Evolutionary conservation across 1,284 basidiomycete genomes (phyloP).

Genomic region (Hymenochaete sp.): DNA sequence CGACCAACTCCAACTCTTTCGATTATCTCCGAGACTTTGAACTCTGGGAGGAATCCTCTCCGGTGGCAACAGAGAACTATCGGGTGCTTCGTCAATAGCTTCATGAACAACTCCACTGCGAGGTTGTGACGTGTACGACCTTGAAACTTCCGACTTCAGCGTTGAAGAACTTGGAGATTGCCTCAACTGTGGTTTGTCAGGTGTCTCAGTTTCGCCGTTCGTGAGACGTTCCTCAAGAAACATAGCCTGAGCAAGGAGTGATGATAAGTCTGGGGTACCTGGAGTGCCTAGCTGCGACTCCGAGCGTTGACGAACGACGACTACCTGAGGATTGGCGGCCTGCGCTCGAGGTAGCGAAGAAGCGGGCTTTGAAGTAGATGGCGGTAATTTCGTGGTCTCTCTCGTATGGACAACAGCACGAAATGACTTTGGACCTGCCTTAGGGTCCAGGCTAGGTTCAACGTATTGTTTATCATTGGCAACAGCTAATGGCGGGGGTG

Average conservation of each 20-base stretch:
- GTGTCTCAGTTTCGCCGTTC: constrained; percentile 5
- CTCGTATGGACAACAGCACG: constrained; percentile 14
- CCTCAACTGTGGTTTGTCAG: background rate
- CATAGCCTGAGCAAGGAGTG: constrained; percentile 14
- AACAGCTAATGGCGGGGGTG: constrained; percentile 9
- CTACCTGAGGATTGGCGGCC: constrained; percentile 6
- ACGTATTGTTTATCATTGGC: constrained; percentile 9
- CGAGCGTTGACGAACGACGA: background rate
- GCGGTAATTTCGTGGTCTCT: constrained; percentile 5
- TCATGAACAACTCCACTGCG: background rate
- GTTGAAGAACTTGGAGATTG: background rate
- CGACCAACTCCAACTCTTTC: constrained; percentile 15
- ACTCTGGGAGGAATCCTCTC: constrained; percentile 2
- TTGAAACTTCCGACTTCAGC: background rate
- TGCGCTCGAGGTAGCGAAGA: background rate
- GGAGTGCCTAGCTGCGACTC: constrained; percentile 7
- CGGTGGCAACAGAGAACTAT: constrained; percentile 6
- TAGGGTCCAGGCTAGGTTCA: constrained; percentile 11
- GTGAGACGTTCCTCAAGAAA: constrained; percentile 14
- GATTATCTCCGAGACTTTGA: background rate
- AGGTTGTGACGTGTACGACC: constrained; percentile 1
- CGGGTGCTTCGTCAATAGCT: background rate
- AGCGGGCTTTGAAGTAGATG: background rate
- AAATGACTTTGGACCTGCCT: constrained; percentile 15
- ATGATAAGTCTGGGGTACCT: constrained; percentile 14